These are phyloP conservation scores for Ambrosiella xylebori DNA, from an alignment of 2,329 filamentous ascomycete genomes.

Conservation along the genomic window DNA sequence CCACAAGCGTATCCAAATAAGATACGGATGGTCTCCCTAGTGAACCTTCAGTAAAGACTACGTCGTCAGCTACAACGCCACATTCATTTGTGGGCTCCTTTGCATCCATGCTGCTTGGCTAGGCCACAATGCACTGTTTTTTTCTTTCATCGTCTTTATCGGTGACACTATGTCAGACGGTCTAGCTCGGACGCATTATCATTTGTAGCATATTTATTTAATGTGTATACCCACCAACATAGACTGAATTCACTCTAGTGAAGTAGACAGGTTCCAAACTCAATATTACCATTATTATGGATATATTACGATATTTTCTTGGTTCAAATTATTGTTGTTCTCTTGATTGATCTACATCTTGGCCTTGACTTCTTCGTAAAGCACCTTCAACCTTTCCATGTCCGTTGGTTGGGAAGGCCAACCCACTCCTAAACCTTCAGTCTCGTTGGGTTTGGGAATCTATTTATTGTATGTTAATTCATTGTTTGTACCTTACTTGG, in stretches of 20 bases:
- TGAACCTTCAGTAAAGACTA: neutral
- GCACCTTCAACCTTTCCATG: conserved; percentile 66
- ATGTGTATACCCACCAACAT: neutral
- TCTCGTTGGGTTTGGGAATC: conserved; percentile 84
- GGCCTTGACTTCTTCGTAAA: conserved; percentile 69
- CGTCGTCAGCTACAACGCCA: neutral
- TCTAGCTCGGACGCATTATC: too few relatives aligned
- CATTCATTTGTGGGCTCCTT: neutral
- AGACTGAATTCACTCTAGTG: too few relatives aligned
- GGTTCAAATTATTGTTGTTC: neutral
- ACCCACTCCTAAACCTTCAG: conserved; percentile 59
- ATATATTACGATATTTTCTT: neutral
- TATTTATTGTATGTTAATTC: conserved; percentile 19
- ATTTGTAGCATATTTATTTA: neutral
- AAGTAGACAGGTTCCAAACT: too few relatives aligned
- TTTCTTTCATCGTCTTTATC: neutral
- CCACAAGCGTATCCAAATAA: neutral
- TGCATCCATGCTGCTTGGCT: neutral
- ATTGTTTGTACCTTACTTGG: too few relatives aligned
- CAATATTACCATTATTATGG: too few relatives aligned
- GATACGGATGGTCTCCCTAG: neutral
- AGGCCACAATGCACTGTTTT: neutral
- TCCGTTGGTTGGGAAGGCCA: conserved; percentile 66
- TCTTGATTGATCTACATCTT: conserved; percentile 48
- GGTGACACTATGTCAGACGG: neutral